Evolutionary conservation across 108 stramenopile species (phyloP).

Genomic region (Nannochloropsis salina): DNA sequence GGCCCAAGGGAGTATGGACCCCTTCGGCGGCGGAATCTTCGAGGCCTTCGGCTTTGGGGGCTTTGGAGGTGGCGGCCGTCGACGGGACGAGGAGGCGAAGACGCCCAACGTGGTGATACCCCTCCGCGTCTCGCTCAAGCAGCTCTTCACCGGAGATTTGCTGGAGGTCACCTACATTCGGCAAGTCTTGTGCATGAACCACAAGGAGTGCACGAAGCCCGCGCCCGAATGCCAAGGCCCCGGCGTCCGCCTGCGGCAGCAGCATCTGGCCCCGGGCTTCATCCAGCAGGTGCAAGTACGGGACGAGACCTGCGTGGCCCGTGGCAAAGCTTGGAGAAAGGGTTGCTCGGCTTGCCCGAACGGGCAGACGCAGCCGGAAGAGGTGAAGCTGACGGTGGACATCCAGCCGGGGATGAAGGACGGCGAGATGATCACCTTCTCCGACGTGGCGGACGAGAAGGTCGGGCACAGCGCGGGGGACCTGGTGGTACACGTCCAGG

Average conservation of each 20-base stretch:
- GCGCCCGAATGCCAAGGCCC: slow-evolving; percentile 49
- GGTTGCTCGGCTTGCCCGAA: slow-evolving; percentile 77
- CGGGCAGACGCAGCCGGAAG: slow-evolving; percentile 83
- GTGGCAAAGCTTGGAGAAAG: slow-evolving; percentile 81
- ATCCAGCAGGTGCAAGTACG: slow-evolving; percentile 55
- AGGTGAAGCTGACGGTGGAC: slow-evolving; percentile 84
- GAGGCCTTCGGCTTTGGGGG: slow-evolving; percentile 41
- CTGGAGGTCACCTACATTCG: slow-evolving; percentile 84
- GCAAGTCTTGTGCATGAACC: slow-evolving; percentile 79
- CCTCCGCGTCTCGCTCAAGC: slow-evolving; percentile 74
- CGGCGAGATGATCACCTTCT: slow-evolving; percentile 72
- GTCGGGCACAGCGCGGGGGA: slow-evolving; percentile 56
- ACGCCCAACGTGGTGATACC: slow-evolving; percentile 90
- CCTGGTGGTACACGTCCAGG: slow-evolving; percentile 53
- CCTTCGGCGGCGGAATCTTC: slow-evolving; percentile 50
- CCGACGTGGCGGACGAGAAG: slow-evolving; percentile 52
- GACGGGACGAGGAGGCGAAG: slow-evolving; percentile 66
- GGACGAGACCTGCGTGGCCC: slow-evolving; percentile 87
- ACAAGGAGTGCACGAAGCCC: slow-evolving; percentile 52
- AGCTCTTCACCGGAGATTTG: slow-evolving; percentile 80
- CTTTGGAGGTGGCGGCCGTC: slow-evolving; percentile 72
- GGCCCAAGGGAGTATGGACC: slow-evolving; percentile 41
- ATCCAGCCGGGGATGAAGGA: slow-evolving; percentile 68
- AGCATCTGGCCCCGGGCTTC: slow-evolving; percentile 56
- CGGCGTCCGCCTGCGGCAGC: slow-evolving; percentile 40